A percentile compares a stretch with the other conserved stretches of the same genome.
Evolutionary conservation across 140 eudicot genomes (phyloP).

Genomic region (Senecio squalidus): DNA sequence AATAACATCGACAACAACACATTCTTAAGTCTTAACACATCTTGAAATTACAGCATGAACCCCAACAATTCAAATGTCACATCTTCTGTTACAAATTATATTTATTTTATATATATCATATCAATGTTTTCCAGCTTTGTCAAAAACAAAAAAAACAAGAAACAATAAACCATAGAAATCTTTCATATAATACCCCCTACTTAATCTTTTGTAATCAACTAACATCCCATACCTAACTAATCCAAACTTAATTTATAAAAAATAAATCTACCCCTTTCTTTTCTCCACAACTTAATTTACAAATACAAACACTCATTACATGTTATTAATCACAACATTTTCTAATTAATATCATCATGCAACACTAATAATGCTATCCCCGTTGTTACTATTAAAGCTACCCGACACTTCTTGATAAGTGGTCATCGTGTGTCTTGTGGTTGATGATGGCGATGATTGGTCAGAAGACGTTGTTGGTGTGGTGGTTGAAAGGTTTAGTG

Average conservation of each 20-base stretch:
- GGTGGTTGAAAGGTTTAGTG: constrained; percentile 42
- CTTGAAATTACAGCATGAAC: not conserved
- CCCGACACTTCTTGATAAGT: constrained; percentile 43
- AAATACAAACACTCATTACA: constrained; percentile 24
- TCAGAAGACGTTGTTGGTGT: constrained; percentile 31
- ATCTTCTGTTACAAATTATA: not conserved
- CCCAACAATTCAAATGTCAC: not conserved
- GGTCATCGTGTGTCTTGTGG: constrained; percentile 28
- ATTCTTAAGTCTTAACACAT: not conserved
- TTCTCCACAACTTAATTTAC: constrained; percentile 21
- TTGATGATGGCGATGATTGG: constrained; percentile 25
- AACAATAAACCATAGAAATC: not conserved
- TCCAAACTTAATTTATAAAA: constrained; percentile 20
- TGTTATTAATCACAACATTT: constrained; percentile 23
- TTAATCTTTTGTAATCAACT: not conserved
- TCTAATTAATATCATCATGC: constrained; percentile 35
- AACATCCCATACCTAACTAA: constrained; percentile 26
- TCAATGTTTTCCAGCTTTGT: not conserved
- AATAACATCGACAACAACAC: not conserved
- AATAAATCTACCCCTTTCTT: not conserved
- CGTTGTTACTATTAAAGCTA: constrained; percentile 46
- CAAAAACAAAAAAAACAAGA: constrained; percentile 1
- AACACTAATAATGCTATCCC: constrained; percentile 68
- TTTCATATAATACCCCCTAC: constrained; percentile 1
- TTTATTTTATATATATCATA: not conserved